A percentile compares a stretch with the other conserved stretches of the same genome.
Evolutionary conservation across 2,329 filamentous ascomycete species (phyloP).

Genomic region (Colletotrichum sp.): DNA sequence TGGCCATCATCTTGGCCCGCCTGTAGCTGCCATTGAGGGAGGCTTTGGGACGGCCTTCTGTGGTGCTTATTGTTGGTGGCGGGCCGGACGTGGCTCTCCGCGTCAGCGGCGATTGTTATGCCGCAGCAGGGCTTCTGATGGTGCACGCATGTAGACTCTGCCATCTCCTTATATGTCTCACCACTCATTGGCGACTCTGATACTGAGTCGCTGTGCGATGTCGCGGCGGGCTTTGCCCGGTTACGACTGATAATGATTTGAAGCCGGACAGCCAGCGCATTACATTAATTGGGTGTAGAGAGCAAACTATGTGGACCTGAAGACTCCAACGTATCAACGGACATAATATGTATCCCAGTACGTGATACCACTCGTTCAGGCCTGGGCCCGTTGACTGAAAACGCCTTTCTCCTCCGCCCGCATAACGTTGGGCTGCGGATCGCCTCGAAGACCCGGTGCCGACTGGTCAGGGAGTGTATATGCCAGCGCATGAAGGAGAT

Average conservation of each 20-base stretch:
- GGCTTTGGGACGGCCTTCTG: neutral
- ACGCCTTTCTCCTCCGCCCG: neutral
- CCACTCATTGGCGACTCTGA: neutral
- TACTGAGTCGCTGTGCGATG: neutral
- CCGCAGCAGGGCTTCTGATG: neutral
- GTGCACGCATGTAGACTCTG: neutral
- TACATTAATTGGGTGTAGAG: neutral
- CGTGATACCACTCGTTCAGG: neutral
- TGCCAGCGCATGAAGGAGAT: neutral
- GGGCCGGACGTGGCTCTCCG: neutral
- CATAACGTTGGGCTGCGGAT: neutral
- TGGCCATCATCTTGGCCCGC: neutral
- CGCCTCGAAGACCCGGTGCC: neutral
- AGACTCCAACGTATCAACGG: neutral
- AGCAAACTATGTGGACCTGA: neutral
- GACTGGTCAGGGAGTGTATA: neutral
- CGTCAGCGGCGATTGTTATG: neutral
- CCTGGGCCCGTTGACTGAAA: neutral
- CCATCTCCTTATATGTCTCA: neutral
- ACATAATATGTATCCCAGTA: neutral
- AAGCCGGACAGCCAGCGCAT: neutral
- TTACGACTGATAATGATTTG: neutral
- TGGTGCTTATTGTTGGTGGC: neutral
- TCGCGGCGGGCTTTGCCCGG: neutral
- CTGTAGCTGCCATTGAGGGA: neutral